Evolutionary conservation across 805 yeast genomes (phyloP).

Genomic region (Teunomyces pallodes): DNA sequence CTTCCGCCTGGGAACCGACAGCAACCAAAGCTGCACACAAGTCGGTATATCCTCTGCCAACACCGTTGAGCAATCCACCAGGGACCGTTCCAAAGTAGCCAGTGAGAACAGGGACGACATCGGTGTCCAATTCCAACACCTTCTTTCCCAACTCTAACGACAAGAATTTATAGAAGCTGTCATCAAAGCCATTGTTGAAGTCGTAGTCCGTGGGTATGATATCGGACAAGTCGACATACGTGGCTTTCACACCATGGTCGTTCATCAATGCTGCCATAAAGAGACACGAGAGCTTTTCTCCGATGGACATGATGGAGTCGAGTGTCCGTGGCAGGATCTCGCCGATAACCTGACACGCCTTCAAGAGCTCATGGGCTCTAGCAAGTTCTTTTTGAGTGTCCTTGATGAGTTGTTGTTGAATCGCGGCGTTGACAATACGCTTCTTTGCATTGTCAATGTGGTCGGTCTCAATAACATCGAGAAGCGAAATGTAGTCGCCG

Average conservation of each 20-base stretch:
- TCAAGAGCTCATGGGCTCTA: conserved; percentile 64
- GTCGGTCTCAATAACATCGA: conserved; percentile 71
- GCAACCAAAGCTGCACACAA: conserved; percentile 96
- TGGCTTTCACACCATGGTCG: conserved; percentile 76
- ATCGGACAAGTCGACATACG: conserved; percentile 74
- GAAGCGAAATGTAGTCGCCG: conserved; percentile 53
- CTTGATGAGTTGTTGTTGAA: conserved; percentile 53
- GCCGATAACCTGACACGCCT: conserved; percentile 88
- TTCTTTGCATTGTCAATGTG: conserved; percentile 71
- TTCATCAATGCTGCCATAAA: conserved; percentile 84
- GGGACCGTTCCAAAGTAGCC: conserved; percentile 97
- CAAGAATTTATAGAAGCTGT: conserved; percentile 57
- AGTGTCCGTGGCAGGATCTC: conserved; percentile 86
- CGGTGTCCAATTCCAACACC: conserved; percentile 38
- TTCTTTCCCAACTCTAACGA: conserved; percentile 51
- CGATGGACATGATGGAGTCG: conserved; percentile 88
- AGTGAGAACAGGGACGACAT: conserved; percentile 81
- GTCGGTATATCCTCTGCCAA: conserved; percentile 97
- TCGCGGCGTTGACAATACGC: conserved; percentile 42
- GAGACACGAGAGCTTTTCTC: conserved; percentile 88
- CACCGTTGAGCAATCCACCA: conserved; percentile 88
- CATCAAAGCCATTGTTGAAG: conserved; percentile 60
- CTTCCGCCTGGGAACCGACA: conserved; percentile 89
- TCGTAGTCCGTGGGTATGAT: conserved; percentile 65
- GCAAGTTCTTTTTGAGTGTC: conserved; percentile 67